Base-by-base conservation (phyloP, 148 eudicot species). In the Vaccinium darrowii region DNA sequence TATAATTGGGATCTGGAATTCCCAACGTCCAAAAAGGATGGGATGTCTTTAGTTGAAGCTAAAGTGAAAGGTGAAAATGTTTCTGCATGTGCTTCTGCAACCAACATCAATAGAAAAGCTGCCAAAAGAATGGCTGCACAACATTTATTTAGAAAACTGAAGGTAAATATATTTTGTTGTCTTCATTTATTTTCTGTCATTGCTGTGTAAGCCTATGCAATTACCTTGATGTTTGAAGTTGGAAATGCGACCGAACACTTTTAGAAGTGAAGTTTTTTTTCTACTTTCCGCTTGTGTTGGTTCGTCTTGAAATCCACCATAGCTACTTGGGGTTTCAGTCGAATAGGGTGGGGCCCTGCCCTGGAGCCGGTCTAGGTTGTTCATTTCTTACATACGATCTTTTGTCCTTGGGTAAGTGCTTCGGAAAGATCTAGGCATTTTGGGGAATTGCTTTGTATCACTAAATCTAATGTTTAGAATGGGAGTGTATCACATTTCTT, bases 91-190 rank as follows among this genome's bases (percentile, higher is more conserved):
- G 93, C 94, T 83, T 85, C 85, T 87, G 93, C 92, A 16, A 83
- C 85, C 51, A 91, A 91, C 86, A 76, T 60, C 71, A 97, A 80
- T 73, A 90, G 80, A 86, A 97, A 88, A 80, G 89, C 86, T 74
- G 99, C 98, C 30, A 88, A 76, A 89, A 91, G 84, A 86, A 88
- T 85, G 87, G 98, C 94, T 84, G 86, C 98, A 8, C 73, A 92
- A 86, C 56, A 85, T 88, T 14, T 92, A 65, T 86, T 72, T 80
- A 83, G 85, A 53, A 74, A 76, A 53, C 84, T 97, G 85, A 92
- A 93, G 99, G 99, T 95, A 79, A 80, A 12, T 21, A 12, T 21
- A 52, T 39, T 16, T 25, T 76, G 47, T 78, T 53, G 33, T 21
- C 81, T 84, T 76, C 18, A 76, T 50, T 69, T 80, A 47, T 69